These are phyloP conservation scores for Sporisorium exsertum DNA, from an alignment of 1,284 basidiomycete genomes.

Conservation along the genomic window DNA sequence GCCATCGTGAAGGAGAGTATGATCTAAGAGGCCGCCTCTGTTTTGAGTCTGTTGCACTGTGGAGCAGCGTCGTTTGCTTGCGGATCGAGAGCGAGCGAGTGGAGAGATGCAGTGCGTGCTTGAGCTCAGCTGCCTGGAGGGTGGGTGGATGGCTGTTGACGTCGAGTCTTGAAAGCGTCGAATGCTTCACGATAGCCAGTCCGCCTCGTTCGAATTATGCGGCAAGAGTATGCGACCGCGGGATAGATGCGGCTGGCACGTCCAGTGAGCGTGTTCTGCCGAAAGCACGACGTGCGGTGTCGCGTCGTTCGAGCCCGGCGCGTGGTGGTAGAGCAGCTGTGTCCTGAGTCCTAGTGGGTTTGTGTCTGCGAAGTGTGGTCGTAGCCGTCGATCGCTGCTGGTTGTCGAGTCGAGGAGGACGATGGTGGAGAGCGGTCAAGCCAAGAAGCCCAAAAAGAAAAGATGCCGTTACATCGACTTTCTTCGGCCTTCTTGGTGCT, in stretches of 20 bases:
- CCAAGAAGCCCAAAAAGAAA: conserved; percentile 1
- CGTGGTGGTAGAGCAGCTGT: too few species aligned
- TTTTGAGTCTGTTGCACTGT: too few species aligned
- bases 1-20: conserved; percentile 27
- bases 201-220: background rate
- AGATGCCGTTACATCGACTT: background rate
- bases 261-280: too few species aligned
- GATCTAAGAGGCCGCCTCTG: too few species aligned
- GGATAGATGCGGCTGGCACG: too few species aligned
- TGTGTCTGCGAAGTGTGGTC: too few species aligned
- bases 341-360: too few species aligned
- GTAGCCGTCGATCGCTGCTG: background rate
- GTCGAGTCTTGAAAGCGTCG: background rate
- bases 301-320: too few species aligned
- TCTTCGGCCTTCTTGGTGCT: background rate
- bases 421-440: conserved; percentile 7
- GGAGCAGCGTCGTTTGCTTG: background rate
- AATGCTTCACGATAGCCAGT: background rate
- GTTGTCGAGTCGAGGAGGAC: background rate
- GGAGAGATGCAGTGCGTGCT: background rate
- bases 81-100: background rate
- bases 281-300: too few species aligned
- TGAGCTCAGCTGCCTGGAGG: background rate
- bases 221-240: too few species aligned
- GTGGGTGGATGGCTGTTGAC: background rate